These are phyloP conservation scores for Dioszegia crocea DNA, from an alignment of 768 basidiomycete species.

Conservation along the genomic window DNA sequence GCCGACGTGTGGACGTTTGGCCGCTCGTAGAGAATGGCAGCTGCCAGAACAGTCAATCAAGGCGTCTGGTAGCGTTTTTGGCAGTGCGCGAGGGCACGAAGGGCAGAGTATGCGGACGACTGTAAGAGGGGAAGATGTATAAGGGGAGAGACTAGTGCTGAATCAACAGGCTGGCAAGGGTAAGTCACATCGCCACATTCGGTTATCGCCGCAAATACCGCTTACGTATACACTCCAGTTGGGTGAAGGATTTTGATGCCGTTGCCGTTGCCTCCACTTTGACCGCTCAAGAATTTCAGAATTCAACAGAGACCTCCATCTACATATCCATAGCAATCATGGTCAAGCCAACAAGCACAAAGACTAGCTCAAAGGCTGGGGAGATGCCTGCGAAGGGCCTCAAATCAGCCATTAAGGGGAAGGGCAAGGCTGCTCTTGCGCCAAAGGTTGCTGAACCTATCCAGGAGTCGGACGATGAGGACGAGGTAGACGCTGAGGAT, in stretches of 20 bases:
- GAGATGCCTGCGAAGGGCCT: neutral
- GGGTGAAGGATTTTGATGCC: too few species aligned
- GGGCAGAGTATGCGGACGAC: neutral
- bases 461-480: constrained; percentile 18
- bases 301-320: neutral
- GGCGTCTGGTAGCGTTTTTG: constrained; percentile 5
- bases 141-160: neutral
- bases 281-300: constrained; percentile 11
- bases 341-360: constrained; percentile 33
- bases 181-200: neutral
- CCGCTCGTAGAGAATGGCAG: neutral
- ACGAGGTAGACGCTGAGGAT: constrained; percentile 35
- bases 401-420: constrained; percentile 13
- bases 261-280: too few species aligned
- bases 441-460: neutral
- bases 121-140: neutral
- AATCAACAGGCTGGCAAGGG: neutral
- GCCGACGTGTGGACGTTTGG: neutral
- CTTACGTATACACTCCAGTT: neutral
- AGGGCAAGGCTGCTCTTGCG: constrained; percentile 18
- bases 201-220: neutral
- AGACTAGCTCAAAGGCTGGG: constrained; percentile 21
- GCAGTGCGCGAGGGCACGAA: neutral
- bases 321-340: neutral
- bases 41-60: constrained; percentile 13